Evolutionary conservation across 441 rosid genomes (phyloP), one percentile per base, ranked within the genome.

Genomic region (Populus hybrid): DNA sequence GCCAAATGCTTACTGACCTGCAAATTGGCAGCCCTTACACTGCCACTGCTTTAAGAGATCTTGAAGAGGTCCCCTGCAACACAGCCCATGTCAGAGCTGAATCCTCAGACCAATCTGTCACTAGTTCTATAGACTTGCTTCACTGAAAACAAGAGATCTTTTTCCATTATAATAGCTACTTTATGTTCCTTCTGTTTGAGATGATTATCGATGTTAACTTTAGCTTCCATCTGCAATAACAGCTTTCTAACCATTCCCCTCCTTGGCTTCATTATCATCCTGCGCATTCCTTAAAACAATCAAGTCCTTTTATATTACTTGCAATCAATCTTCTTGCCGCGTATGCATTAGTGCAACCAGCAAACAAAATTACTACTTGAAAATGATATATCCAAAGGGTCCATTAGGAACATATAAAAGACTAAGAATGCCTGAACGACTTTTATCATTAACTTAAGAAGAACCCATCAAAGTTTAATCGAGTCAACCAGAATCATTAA

Each of bases 1-100:
- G 92, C 77, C 93, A 88, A 83, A 84, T 89, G 89, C 79, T 90
- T 3, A 84, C 79, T 7, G 90, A 89, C 72, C 69, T 89, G 34
- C 90, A 84, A 73, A 78, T 90, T 64, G 84, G 86, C 24, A 88
- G 91, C 26, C 93, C 90, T 82, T 87, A 26, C 74, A 78, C 82
- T 12, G 78, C 34, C 76, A 23, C 80, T 40, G 78, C 85, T 70
- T 80, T 84, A 12, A 73, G 83, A 80, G 94, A 88, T 64, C 84
- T 84, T 23, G 86, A 84, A 73, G 89, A 86, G 50, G 73, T 83
- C 34, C 81, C 86, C 78, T 87, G 89, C 80, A 83, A 84, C 82
- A 81, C 85, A 30, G 84, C 84, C 10, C 83, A 85, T 61, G 80
- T 84, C 34, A 83, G 86, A 79, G 85, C 85, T 70, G 89, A 88